Evolutionary conservation across 345 rosid genomes (phyloP).

Genomic region (Eucalyptus lansdowneana): DNA sequence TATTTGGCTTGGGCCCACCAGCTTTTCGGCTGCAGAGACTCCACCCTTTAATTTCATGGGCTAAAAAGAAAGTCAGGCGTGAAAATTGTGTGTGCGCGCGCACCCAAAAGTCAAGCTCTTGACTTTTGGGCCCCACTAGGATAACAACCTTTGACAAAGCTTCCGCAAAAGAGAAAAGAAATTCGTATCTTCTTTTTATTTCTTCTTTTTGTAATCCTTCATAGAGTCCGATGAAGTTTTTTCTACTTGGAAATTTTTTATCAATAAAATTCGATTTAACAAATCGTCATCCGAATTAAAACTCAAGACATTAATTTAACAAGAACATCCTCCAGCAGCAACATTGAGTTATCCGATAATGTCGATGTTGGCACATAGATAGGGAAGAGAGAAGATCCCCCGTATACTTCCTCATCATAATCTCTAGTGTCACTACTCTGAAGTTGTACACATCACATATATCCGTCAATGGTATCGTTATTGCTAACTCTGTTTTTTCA

Average conservation of each 20-base stretch:
- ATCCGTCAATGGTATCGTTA: background rate
- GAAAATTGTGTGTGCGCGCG: fast-evolving
- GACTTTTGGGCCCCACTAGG: too few species aligned
- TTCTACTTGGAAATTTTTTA: fast-evolving
- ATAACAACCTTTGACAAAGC: too few species aligned
- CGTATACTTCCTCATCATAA: conserved; percentile 28
- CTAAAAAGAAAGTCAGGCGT: too few species aligned
- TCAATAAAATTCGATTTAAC: too few species aligned
- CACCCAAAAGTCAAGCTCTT: too few species aligned
- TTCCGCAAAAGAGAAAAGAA: fast-evolving
- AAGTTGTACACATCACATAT: conserved; percentile 50
- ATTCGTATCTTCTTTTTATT: too few species aligned
- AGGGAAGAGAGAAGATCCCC: conserved; percentile 31
- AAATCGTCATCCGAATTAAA: too few species aligned
- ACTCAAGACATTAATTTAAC: too few species aligned
- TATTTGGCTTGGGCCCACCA: too few species aligned
- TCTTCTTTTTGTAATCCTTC: too few species aligned
- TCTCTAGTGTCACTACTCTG: conserved; percentile 47
- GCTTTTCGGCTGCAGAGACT: too few species aligned
- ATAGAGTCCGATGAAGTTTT: fast-evolving
- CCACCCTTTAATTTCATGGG: too few species aligned
- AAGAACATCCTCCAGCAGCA: conserved; percentile 17
- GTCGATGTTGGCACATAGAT: background rate
- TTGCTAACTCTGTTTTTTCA: background rate
- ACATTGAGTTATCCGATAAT: background rate